phyloP scores from a whole-genome alignment of 179 eudicot genomes.

The Amaranthus tricolor region DNA sequence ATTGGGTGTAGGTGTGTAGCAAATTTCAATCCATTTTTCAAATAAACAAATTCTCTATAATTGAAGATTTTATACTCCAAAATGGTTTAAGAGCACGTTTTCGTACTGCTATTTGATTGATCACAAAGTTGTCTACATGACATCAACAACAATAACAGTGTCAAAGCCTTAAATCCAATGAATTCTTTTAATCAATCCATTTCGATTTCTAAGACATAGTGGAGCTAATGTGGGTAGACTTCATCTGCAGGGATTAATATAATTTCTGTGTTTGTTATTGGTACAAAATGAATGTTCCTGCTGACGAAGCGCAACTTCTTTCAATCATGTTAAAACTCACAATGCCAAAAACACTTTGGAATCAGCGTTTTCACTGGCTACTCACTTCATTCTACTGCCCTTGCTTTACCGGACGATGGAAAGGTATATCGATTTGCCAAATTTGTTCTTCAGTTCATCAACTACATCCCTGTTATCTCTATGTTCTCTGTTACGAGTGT shows the following conservation, averaged over 20 bases:
- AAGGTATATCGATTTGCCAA: slow-evolving; percentile 29
- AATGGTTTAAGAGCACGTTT: too few relatives aligned
- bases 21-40: too few relatives aligned
- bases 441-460: not conserved
- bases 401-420: slow-evolving; percentile 57
- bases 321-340: slow-evolving; percentile 41
- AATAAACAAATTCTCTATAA: too few relatives aligned
- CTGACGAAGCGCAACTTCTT: slow-evolving; percentile 46
- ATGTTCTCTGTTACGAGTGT: not conserved
- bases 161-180: too few relatives aligned
- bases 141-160: too few relatives aligned
- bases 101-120: too few relatives aligned
- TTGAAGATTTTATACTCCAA: too few relatives aligned
- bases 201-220: too few relatives aligned
- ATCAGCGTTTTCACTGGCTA: slow-evolving; percentile 67
- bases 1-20: too few relatives aligned
- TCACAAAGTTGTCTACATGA: too few relatives aligned
- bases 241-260: not conserved
- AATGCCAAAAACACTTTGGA: slow-evolving; percentile 61
- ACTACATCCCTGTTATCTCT: not conserved
- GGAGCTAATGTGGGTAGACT: not conserved
- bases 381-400: slow-evolving; percentile 62
- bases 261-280: slow-evolving; percentile 5
- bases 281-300: slow-evolving; percentile 30
- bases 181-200: too few relatives aligned